Evolutionary conservation across 2,329 filamentous ascomycete genomes (phyloP), one percentile per base, ranked within the genome.

Genomic region (Aspergillus quadrilineatus): DNA sequence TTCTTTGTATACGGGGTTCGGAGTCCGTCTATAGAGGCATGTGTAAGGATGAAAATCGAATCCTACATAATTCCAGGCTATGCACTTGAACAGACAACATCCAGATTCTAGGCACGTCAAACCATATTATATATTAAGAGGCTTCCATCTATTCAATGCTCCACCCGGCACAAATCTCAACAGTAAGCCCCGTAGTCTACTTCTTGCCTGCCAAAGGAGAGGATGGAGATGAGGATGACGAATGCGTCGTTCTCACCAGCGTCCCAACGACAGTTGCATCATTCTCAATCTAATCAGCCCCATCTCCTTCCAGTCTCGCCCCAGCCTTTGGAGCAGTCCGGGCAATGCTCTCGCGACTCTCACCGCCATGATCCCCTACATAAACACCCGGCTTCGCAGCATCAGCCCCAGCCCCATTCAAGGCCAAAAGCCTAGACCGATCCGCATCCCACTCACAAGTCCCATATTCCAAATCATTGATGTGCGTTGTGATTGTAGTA

Each of bases 391-490:
- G 15, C 37, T 26, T 29, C 34, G 39, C 41, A n/a, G 26, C 22
- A 6, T 8, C 54, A 44, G 36, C 32, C 10, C 26, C 44, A 52
- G 15, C 37, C 36, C 48, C 54, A 30, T 45, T 60, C n/a, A 67
- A 56, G 8, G 63, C 64, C 5, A 69, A 51, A 4, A 66, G 53
- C 1, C 65, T 60, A 29, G 12, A 37, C 36, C 14, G 3, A 14
- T 70, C 67, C 0, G 61, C 60, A 26, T 69, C 63, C 8, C 62
- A 60, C 3, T 62, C 39, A 30, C 55, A 60, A 17, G 49, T 55
- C 1, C 65, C 67, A 45, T 64, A 67, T 49, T 70, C 69, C 6
- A 64, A 53, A 43, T 72, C 66, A 37, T 71, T 69, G 26, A 61
- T 57, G 1, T 60, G 55, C 4, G 65, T 67, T 1, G 65, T 62